Evolutionary conservation across 108 stramenopile genomes (phyloP).

Genomic region (Epithemia pelagica): DNA sequence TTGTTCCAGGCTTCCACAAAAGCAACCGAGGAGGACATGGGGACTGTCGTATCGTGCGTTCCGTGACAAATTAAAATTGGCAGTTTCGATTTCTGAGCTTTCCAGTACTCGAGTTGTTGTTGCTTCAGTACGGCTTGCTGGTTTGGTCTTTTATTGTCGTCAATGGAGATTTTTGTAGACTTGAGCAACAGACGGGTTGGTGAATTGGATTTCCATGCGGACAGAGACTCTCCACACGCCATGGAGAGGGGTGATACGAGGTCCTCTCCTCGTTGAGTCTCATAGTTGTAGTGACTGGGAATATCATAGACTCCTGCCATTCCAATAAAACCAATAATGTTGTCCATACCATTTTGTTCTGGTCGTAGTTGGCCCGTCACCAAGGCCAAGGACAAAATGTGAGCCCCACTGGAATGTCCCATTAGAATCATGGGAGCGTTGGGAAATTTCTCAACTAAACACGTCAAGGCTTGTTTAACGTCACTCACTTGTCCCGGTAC

Average conservation of each 20-base stretch:
- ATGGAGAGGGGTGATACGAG: slow-evolving; percentile 24
- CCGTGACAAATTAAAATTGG: slow-evolving; percentile 5
- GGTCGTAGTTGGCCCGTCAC: not conserved
- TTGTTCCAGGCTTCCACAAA: not conserved
- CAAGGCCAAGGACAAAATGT: slow-evolving; percentile 14
- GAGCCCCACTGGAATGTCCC: slow-evolving; percentile 34
- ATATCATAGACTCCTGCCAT: slow-evolving; percentile 29
- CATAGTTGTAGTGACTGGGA: slow-evolving; percentile 25
- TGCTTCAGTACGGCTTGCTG: too few species aligned
- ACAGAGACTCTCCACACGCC: slow-evolving; percentile 12
- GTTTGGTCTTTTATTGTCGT: not conserved
- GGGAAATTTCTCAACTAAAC: not conserved
- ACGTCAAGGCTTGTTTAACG: slow-evolving; percentile 9
- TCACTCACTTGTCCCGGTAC: slow-evolving; percentile 28
- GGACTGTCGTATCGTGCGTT: slow-evolving; percentile 5
- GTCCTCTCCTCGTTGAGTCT: slow-evolving; percentile 21
- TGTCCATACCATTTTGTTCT: not conserved
- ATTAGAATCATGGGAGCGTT: slow-evolving; percentile 10
- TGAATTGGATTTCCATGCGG: slow-evolving; percentile 1
- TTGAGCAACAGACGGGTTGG: not conserved
- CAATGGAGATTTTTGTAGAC: not conserved
- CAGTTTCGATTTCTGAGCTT: not conserved
- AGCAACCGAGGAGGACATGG: slow-evolving; percentile 1
- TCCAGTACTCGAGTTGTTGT: too few species aligned
- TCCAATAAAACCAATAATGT: slow-evolving; percentile 16